These are phyloP conservation scores for Talaromyces thailandensis DNA, from an alignment of 495 filamentous ascomycete genomes.

Conservation along the genomic window DNA sequence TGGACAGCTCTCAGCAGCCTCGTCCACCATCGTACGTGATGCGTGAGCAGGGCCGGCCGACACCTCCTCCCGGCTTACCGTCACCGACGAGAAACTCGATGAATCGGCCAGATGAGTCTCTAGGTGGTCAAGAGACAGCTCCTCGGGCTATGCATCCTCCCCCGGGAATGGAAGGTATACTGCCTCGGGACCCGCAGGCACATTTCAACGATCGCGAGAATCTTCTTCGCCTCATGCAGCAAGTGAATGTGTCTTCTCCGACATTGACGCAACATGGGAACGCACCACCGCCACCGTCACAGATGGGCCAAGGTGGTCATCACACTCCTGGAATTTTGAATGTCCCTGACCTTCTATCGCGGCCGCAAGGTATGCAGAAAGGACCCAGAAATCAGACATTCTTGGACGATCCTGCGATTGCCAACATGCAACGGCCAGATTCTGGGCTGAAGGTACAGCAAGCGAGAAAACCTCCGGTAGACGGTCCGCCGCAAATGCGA, in stretches of 20 bases:
- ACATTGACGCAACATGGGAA: slow-evolving; percentile 14
- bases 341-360: slow-evolving; percentile 37
- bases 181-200: slow-evolving; percentile 26
- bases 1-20: slow-evolving; percentile 20
- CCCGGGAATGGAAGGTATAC: slow-evolving; percentile 19
- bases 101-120: slow-evolving; percentile 20
- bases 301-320: slow-evolving; percentile 17
- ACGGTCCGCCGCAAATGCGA: slow-evolving; percentile 34
- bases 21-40: slow-evolving; percentile 21
- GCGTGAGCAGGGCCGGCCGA: slow-evolving; percentile 19
- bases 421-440: slow-evolving; percentile 38
- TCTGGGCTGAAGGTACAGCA: slow-evolving; percentile 23
- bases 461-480: slow-evolving; percentile 22
- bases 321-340: slow-evolving; percentile 29
- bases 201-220: slow-evolving; percentile 33
- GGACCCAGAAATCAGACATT: slow-evolving; percentile 32
- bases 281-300: slow-evolving; percentile 13
- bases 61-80: slow-evolving; percentile 19
- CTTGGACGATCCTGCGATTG: slow-evolving; percentile 38
- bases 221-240: slow-evolving; percentile 45
- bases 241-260: slow-evolving; percentile 28
- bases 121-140: slow-evolving; percentile 13
- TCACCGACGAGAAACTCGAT: slow-evolving; percentile 27
- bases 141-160: slow-evolving; percentile 12
- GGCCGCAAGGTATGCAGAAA: slow-evolving; percentile 32